Base-by-base conservation (phyloP, 257 asterid species). In the Salvia rosmarinus region DNA sequence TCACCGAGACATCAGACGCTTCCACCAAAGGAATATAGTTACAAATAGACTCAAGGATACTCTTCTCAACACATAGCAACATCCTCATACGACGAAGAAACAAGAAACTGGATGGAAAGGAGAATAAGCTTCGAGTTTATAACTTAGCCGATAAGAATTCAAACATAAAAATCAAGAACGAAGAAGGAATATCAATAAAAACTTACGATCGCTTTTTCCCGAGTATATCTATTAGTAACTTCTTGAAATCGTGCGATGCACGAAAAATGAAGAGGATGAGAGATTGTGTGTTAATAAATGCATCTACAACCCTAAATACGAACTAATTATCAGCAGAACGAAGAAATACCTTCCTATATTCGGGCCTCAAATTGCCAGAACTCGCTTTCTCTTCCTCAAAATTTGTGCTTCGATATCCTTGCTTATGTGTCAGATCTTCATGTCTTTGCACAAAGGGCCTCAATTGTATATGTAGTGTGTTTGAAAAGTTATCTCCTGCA, bases 211-310 rank as follows among this genome's bases (percentile, higher is more conserved):
- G 95, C n/a, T 82, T 95, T 95, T 81, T 95, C 99, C 83, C 85
- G 96, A 78, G 68, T 85, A 69, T 95, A 95, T 88, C 95, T 83
- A 68, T 88, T 91, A 71, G 96, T 95, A 72, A 88, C 99, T 83
- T 95, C 99, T 84, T 95, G 99, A 77, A 89, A 95, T 74, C 96
- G 87, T 12, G 98, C 96, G 86, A 95, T 75, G 99, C 98, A 97
- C 91, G 89, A 17, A 85, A 74, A 63, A 50, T 71, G 28, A 71
- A 56, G 42, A 50, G 13, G 19, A 46, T 4, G 44, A 11, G 25
- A 5, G 37, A 50, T 46, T 44, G 61, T 34, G n/a, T 8, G 17
- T 49, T 60, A 55, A 68, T 49, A 56, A 54, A 34, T 23, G 52
- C 57, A 58, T 55, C 50, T 16, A 17, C 49, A 39, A 56, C 16